phyloP scores from a whole-genome alignment of 176 grass and related monocot genomes.

The Cocos nucifera region DNA sequence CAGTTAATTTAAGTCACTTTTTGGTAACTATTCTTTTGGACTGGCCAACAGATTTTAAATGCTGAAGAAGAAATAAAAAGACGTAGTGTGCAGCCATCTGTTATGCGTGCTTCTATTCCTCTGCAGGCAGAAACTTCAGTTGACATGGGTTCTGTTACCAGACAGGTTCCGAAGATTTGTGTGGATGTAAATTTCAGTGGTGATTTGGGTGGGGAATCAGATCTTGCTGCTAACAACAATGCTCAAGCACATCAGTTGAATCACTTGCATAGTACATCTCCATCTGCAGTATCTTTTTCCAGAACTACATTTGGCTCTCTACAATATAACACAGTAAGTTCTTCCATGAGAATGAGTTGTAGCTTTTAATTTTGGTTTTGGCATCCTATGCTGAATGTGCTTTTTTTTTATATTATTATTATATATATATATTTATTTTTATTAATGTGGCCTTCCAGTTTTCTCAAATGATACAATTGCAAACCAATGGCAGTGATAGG shows the following conservation, averaged over 20 bases:
- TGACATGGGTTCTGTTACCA: constrained; percentile 41
- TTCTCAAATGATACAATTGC: not conserved
- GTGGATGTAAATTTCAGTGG: constrained; percentile 76
- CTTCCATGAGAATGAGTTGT: not conserved
- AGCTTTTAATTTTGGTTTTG: not conserved
- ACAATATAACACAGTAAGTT: constrained; percentile 56
- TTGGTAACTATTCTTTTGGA: not conserved
- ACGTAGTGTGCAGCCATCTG: constrained; percentile 36
- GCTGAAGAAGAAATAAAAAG: constrained; percentile 88
- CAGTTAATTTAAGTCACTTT: no score
- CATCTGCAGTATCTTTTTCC: constrained; percentile 53
- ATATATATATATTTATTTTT: no score
- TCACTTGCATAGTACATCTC: constrained; percentile 59
- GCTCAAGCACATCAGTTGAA: constrained; percentile 46
- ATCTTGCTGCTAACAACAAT: constrained; percentile 68
- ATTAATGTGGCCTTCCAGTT: not conserved
- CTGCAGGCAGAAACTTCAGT: constrained; percentile 44
- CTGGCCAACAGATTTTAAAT: constrained; percentile 64
- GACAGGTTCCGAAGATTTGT: constrained; percentile 40
- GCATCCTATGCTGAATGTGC: not conserved
- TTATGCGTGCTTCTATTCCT: constrained; percentile 24
- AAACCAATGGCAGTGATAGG: not conserved
- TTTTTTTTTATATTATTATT: not conserved
- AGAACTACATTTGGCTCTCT: constrained; percentile 60
- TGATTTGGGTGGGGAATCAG: constrained; percentile 68